Percentiles rank a stretch among this genome's conserved stretches.
phyloP scores from a whole-genome alignment of 441 rosid species.

The Melianthus villosus region DNA sequence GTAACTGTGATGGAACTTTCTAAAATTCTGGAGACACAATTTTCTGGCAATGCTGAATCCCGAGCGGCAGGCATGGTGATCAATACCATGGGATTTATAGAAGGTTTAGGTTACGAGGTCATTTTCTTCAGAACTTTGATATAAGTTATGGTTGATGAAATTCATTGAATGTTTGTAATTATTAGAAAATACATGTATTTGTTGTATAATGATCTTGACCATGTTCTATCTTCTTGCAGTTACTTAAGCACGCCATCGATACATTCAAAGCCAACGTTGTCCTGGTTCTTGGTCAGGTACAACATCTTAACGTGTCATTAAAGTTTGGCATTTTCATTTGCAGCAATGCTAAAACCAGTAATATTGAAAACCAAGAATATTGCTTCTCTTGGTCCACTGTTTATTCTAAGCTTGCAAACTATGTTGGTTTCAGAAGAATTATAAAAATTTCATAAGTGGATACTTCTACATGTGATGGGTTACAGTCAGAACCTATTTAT shows the following conservation, averaged over 20 bases:
- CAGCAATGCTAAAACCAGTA: no score
- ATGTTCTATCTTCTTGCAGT: conserved; percentile 20
- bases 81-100: conserved; percentile 96
- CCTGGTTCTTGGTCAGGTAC: conserved; percentile 84
- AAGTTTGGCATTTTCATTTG: no score
- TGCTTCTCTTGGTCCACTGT: no score
- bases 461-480: no score
- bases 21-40: conserved; percentile 60
- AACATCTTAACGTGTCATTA: no score
- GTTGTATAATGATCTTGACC: conserved; percentile 3
- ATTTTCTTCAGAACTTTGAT: conserved; percentile 8
- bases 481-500: no score
- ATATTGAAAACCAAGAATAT: no score
- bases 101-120: conserved; percentile 78
- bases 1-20: conserved; percentile 69
- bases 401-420: no score
- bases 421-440: no score
- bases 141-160: neutral
- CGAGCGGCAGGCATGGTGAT: conserved; percentile 82
- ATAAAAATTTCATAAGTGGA: no score
- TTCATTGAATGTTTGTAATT: no score
- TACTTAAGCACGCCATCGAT: conserved; percentile 65
- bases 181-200: no score
- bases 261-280: conserved; percentile 68
- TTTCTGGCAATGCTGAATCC: conserved; percentile 52